Conservation (phyloP, 148 eudicot genomes). For the Bassia scoparia region DNA sequence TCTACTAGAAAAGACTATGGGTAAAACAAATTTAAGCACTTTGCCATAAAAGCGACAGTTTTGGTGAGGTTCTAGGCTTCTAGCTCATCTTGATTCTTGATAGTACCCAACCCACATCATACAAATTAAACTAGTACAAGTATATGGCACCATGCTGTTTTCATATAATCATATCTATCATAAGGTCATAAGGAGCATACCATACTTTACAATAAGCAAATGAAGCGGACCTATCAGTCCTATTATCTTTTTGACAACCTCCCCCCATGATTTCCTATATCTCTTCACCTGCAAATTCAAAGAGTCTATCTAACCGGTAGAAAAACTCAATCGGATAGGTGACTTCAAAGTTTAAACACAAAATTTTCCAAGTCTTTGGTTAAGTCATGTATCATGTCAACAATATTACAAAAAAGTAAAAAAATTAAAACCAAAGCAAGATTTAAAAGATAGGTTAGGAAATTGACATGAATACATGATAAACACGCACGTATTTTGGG, state of each 20-base stretch:
- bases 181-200: too few species aligned
- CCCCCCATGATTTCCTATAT: not conserved
- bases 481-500: not conserved
- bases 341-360: too few species aligned
- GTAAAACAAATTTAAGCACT: conserved; percentile 1
- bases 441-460: not conserved
- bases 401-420: too few species aligned
- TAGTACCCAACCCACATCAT: not conserved
- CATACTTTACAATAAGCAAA: too few species aligned
- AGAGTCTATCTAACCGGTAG: not conserved
- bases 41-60: not conserved
- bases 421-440: too few species aligned
- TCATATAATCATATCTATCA: too few species aligned
- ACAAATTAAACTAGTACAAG: not conserved
- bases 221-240: too few species aligned
- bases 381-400: not conserved
- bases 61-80: conserved; percentile 5
- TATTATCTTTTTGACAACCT: not conserved
- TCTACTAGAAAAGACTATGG: conserved; percentile 1
- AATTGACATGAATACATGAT: conserved; percentile 2
- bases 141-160: not conserved
- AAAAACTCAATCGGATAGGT: not conserved
- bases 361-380: not conserved
- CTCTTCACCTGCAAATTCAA: not conserved
- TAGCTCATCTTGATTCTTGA: conserved; percentile 9